Conservation (phyloP, 2,329 filamentous ascomycete genomes). For the Penicillium sp. region DNA sequence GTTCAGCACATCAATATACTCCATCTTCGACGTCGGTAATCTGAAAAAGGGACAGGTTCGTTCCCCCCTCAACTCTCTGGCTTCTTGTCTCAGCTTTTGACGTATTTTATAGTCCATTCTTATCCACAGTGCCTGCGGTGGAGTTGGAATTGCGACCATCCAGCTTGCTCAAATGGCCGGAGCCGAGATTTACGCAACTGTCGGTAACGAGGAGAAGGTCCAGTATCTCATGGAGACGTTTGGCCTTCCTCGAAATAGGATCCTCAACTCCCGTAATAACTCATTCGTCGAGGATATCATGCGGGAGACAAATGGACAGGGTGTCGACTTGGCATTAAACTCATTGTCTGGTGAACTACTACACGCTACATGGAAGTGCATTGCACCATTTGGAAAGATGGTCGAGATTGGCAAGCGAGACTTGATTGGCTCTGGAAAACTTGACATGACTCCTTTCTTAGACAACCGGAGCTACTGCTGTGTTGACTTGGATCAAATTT, state of each 20-base stretch:
- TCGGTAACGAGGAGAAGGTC: slow-evolving; percentile 24
- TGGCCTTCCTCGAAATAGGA: slow-evolving; percentile 20
- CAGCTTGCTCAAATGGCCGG: slow-evolving; percentile 25
- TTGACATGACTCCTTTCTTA: slow-evolving; percentile 27
- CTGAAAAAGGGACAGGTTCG: slow-evolving; percentile 24
- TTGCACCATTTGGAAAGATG: slow-evolving; percentile 32
- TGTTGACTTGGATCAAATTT: slow-evolving; percentile 26
- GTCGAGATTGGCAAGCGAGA: slow-evolving; percentile 33
- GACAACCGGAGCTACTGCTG: slow-evolving; percentile 25
- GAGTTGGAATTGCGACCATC: slow-evolving; percentile 28
- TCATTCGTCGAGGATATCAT: slow-evolving; percentile 21
- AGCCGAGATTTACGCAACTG: slow-evolving; percentile 29
- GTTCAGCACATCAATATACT: slow-evolving; percentile 23
- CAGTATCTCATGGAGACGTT: slow-evolving; percentile 24
- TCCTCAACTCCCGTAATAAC: slow-evolving; percentile 26
- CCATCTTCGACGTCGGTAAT: slow-evolving; percentile 25
- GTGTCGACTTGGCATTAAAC: slow-evolving; percentile 32
- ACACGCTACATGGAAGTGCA: slow-evolving; percentile 33
- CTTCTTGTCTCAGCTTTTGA: not conserved
- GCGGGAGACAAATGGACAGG: slow-evolving; percentile 18
- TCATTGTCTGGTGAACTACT: slow-evolving; percentile 30
- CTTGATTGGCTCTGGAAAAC: slow-evolving; percentile 20
- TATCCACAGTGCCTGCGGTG: slow-evolving; percentile 32
- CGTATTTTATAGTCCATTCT: slow-evolving; percentile 22
- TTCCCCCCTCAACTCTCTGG: not conserved